Conservation (phyloP, 306 rosid species). For the Vigna unguiculata region DNA sequence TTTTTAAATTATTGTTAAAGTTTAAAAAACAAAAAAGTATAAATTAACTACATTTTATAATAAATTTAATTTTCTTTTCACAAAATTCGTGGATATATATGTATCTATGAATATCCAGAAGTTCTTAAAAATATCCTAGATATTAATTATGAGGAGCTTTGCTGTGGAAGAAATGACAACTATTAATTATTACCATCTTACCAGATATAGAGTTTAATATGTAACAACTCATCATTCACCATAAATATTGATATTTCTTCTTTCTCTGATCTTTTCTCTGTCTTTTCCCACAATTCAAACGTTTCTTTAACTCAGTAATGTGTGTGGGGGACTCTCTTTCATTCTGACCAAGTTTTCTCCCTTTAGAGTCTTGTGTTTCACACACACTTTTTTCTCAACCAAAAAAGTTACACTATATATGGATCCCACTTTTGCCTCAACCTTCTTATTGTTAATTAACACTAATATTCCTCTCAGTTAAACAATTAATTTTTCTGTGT, state of each 20-base stretch:
- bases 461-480: not conserved
- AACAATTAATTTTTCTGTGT: not conserved
- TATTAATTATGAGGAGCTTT: no score
- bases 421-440: slow-evolving; percentile 8
- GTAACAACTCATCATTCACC: no score
- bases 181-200: no score
- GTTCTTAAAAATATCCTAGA: no score
- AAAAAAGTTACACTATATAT: not conserved
- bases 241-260: not conserved
- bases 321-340: slow-evolving; percentile 43
- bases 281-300: not conserved
- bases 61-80: no score
- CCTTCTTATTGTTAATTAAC: not conserved
- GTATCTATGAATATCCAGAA: no score
- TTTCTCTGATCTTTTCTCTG: not conserved
- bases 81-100: no score
- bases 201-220: no score
- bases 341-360: slow-evolving; percentile 18
- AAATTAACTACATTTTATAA: no score
- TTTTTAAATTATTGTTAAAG: no score
- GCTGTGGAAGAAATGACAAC: no score
- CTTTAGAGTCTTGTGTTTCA: slow-evolving; percentile 16
- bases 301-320: not conserved
- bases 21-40: no score
- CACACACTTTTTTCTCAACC: not conserved